Base-by-base conservation (phyloP, 2,329 filamentous ascomycete genomes). In the Verticillium isaacii region DNA sequence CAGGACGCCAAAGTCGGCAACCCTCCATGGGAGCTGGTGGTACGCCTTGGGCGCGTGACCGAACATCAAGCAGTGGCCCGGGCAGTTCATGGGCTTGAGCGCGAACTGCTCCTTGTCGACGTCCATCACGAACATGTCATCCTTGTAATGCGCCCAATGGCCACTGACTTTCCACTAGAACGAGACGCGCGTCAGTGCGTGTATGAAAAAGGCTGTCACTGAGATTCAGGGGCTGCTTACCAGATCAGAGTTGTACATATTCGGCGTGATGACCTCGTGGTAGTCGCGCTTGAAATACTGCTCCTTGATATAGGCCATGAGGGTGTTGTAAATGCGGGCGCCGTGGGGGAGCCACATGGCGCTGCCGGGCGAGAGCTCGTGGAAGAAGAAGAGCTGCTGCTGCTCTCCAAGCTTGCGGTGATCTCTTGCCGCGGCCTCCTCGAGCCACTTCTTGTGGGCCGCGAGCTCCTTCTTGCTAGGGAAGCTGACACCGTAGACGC, bases 81-180 rank as follows among this genome's bases (percentile, higher is more conserved):
- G 95, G 78, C 95, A 99, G 80, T 98, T 98, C 95, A 98, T 98
- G 32, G 94, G 94, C 80, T 98, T 98, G 59, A 98, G 80, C 17
- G 88, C 93, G 50, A 89, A 93, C 67, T 88, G 82, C 66, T 90
- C 89, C 81, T 97, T 96, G 75, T 97, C 93, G 36, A 89, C 80
- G 61, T 87, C 82, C 68, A 97, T 88, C 50, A 81, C 76, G 67
- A 85, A 85, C 61, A 64, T 98, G 78, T 97, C 93, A 66, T 98
- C 94, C 72, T 93, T 87, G 81, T 97, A 95, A 73, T 93, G 88
- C 54, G 54, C 54, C 54, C 54, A 56, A 17, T 56, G 54, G 25
- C 54, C 54, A 19, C 45, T 50, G 19, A 50, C 45, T 50, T 50
- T 50, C 45, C 32, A 56, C 54, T 56, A 34, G 25, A 50, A 50